These are phyloP conservation scores for Skeletonema marinoi DNA, from an alignment of 108 stramenopile species.

Conservation along the genomic window DNA sequence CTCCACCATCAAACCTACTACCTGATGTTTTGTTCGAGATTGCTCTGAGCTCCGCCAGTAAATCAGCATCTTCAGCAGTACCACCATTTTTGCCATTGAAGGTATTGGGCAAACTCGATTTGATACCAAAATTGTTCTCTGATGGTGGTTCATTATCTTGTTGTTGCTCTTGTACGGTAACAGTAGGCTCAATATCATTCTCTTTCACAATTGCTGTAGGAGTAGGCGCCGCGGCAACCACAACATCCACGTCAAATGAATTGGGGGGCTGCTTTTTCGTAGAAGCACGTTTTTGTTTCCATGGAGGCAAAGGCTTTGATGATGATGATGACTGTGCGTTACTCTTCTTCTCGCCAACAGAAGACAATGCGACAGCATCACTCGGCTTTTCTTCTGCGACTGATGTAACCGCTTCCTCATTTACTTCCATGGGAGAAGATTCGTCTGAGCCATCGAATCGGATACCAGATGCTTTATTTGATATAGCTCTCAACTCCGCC, in stretches of 20 bases:
- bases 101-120: constrained; percentile 53
- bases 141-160: not conserved
- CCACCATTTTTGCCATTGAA: constrained; percentile 79
- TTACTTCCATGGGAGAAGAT: not conserved
- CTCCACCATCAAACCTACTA: constrained; percentile 41
- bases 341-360: not conserved
- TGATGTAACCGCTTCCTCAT: no score
- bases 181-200: constrained; percentile 25
- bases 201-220: not conserved
- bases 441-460: constrained; percentile 22
- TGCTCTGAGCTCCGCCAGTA: constrained; percentile 58
- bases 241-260: constrained; percentile 1
- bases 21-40: constrained; percentile 49
- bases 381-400: not conserved
- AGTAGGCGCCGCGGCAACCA: not conserved
- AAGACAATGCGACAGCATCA: not conserved
- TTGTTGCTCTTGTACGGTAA: constrained; percentile 62
- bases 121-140: constrained; percentile 38
- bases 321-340: not conserved
- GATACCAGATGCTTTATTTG: constrained; percentile 35
- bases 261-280: not conserved
- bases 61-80: constrained; percentile 65
- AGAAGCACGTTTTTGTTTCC: not conserved
- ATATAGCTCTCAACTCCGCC: constrained; percentile 60
- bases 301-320: not conserved